Conservation (phyloP, 129 eudicot species). For the Flaveria trinervia region DNA sequence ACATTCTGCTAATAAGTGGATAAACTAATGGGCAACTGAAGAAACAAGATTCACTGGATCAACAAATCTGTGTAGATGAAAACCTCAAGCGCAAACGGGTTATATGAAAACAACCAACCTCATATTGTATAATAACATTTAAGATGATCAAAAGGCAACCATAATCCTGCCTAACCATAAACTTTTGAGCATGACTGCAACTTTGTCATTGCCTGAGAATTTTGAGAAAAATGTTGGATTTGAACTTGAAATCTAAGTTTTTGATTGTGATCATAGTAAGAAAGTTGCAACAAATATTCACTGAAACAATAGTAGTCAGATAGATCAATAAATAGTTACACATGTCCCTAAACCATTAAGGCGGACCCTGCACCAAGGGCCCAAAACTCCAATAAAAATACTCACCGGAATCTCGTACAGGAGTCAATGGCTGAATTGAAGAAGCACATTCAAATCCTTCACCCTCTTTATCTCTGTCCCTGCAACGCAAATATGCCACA, state of each 20-base stretch:
- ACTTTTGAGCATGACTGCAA: no score
- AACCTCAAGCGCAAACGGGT: no score
- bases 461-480: slow-evolving; percentile 15
- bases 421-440: slow-evolving; percentile 1
- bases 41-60: no score
- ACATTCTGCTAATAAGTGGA: no score
- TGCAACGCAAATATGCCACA: background rate
- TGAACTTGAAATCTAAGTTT: slow-evolving; percentile 5
- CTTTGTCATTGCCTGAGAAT: no score
- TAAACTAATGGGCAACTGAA: no score
- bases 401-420: background rate
- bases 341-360: background rate
- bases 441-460: slow-evolving; percentile 15
- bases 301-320: background rate
- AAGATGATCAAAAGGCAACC: background rate
- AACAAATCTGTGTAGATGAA: no score
- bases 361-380: no score
- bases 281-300: slow-evolving; percentile 7
- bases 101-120: background rate
- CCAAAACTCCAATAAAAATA: background rate
- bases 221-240: background rate
- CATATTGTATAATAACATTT: background rate
- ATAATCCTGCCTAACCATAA: no score
- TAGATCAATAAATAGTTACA: background rate
- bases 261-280: background rate